Percentiles rank a stretch among this genome's conserved stretches.
Evolutionary conservation across 768 basidiomycete species (phyloP).

Genomic region (Lactarius akahatsu): DNA sequence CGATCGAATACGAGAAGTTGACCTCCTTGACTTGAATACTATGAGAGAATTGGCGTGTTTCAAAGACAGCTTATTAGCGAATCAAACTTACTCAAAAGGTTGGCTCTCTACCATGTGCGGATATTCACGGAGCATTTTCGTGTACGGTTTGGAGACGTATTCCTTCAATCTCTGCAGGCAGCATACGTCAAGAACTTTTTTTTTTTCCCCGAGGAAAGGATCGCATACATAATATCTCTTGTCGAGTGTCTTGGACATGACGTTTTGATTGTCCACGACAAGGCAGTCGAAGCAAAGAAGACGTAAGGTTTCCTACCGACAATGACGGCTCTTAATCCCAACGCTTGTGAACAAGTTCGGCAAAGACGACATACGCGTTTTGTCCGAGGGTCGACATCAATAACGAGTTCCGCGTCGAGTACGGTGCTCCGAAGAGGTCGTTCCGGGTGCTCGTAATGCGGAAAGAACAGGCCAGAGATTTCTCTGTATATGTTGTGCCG

Average conservation of each 20-base stretch:
- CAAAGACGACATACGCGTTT: conserved; percentile 51
- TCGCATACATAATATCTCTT: conserved; percentile 85
- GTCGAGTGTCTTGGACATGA: conserved; percentile 80
- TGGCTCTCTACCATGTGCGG: conserved; percentile 61
- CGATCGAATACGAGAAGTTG: conserved; percentile 81
- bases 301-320: conserved; percentile 68
- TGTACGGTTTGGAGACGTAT: conserved; percentile 83
- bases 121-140: conserved; percentile 63
- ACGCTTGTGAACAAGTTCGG: conserved; percentile 7
- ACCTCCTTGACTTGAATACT: conserved; percentile 90
- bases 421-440: conserved; percentile 75
- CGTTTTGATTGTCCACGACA: conserved; percentile 79
- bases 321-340: conserved; percentile 16
- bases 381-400: conserved; percentile 80
- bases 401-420: conserved; percentile 91
- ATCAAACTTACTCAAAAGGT: conserved; percentile 76
- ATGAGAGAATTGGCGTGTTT: background rate
- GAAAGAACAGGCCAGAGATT: conserved; percentile 79
- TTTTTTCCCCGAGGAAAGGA: background rate
- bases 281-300: conserved; percentile 92
- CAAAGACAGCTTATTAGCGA: background rate
- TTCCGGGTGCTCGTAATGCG: conserved; percentile 74
- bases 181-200: conserved; percentile 3
- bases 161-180: conserved; percentile 63
- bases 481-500: conserved; percentile 85